Evolutionary conservation across 768 basidiomycete species (phyloP).

Genomic region (Filobasidium wieringae): DNA sequence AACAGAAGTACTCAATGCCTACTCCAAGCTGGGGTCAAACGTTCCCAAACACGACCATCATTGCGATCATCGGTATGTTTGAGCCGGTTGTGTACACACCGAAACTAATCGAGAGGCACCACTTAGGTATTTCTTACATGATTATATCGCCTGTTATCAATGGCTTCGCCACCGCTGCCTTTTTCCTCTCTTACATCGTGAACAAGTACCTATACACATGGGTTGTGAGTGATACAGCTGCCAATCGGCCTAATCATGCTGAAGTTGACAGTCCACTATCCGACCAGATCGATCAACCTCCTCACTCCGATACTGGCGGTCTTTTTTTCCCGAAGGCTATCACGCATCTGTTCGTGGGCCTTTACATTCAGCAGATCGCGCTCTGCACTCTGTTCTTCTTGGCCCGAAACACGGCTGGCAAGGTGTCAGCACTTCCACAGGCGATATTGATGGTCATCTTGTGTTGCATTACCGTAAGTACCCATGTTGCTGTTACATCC

Average conservation of each 20-base stretch:
- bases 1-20: slow-evolving; percentile 63
- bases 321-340: slow-evolving; percentile 91
- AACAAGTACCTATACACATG: slow-evolving; percentile 76
- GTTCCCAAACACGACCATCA: slow-evolving; percentile 57
- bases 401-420: slow-evolving; percentile 47
- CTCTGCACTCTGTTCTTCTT: slow-evolving; percentile 85
- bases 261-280: not conserved
- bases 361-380: slow-evolving; percentile 84
- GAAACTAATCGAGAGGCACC: slow-evolving; percentile 14
- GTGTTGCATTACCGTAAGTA: slow-evolving; percentile 65
- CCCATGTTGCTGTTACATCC: not conserved
- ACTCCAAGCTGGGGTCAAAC: slow-evolving; percentile 64
- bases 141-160: slow-evolving; percentile 89
- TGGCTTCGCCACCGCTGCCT: slow-evolving; percentile 68
- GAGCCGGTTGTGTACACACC: not conserved
- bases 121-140: slow-evolving; percentile 48
- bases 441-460: slow-evolving; percentile 76
- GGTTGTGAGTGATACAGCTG: slow-evolving; percentile 37
- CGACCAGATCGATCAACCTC: slow-evolving; percentile 50
- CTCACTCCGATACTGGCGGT: slow-evolving; percentile 70
- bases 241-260: not conserved
- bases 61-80: slow-evolving; percentile 66
- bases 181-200: slow-evolving; percentile 68
- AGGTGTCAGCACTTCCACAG: slow-evolving; percentile 55
- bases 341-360: slow-evolving; percentile 80